Evolutionary conservation across 371 early-diverging fungal genomes (phyloP).

Genomic region (Rhizomucor miehei): DNA sequence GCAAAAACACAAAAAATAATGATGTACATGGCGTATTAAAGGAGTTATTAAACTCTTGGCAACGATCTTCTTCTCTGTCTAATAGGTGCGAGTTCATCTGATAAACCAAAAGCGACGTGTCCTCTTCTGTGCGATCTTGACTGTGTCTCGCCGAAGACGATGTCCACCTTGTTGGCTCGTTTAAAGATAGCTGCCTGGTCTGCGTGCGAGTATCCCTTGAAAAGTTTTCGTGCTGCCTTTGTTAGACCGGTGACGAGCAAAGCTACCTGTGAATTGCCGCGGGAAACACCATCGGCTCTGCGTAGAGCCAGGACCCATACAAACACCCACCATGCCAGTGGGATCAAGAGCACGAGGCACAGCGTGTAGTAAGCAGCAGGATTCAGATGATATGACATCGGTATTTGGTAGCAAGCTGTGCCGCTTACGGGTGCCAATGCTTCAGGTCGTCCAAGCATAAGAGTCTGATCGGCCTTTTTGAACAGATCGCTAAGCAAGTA

Average conservation of each 20-base stretch:
- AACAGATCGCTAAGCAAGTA: not conserved
- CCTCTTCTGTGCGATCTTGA: constrained; percentile 1
- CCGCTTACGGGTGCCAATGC: not conserved
- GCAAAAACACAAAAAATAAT: constrained; percentile 1
- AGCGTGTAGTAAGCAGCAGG: constrained; percentile 2
- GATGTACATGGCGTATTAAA: not conserved
- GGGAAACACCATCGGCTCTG: constrained; percentile 12
- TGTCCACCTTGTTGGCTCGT: constrained; percentile 8
- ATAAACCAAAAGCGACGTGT: constrained; percentile 13
- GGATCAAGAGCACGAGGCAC: constrained; percentile 1
- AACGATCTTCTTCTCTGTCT: constrained; percentile 11
- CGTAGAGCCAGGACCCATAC: constrained; percentile 13
- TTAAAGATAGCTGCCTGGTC: constrained; percentile 5
- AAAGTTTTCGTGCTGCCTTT: not conserved
- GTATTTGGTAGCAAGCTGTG: not conserved
- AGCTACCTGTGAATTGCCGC: constrained; percentile 14
- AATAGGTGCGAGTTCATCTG: constrained; percentile 11
- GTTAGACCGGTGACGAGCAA: constrained; percentile 15
- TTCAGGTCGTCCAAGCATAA: not conserved
- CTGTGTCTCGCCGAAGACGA: constrained; percentile 11
- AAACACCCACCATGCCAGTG: constrained; percentile 12
- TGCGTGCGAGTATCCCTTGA: constrained; percentile 12
- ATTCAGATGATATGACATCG: not conserved
- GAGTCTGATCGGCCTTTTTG: not conserved
- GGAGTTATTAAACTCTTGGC: constrained; percentile 1